Base-by-base conservation (phyloP, 164 flowering plant genomes). In the Kalanchoe fedtschenkoi region DNA sequence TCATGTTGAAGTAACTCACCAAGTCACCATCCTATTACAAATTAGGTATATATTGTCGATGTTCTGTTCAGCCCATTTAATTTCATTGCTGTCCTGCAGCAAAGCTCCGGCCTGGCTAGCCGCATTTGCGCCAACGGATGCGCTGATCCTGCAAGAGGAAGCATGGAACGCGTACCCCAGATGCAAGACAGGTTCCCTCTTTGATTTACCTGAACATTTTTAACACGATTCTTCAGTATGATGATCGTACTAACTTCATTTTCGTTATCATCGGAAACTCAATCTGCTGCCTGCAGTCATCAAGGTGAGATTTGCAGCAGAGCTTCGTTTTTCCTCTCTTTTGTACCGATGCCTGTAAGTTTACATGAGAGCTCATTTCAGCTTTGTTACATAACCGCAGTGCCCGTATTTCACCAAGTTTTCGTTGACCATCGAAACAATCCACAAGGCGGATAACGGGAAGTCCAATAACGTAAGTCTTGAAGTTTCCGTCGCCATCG, bases 161-260 rank as follows among this genome's bases (percentile, higher is more conserved):
- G 85, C 91, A 37, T 86, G 91, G 91, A 83, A 83, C 70, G 86
- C 88, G 57, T 86, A 76, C 64, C 91, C 88, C 15, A 80, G 68
- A 76, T 86, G 91, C 74, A 83, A 83, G 76, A 75, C 91, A 81
- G 88, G 91, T 85, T 33, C 15, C 34, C 39, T 14, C 57, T 67
- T 42, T 42, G 1, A 5, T 42, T 15, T 42, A 1, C n/a, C 5
- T 5, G 14, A 5, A 42, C 43, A 39, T 39, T 5, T 42, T 42
- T 5, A n/a, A n/a, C n/a, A n/a, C n/a, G n/a, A n/a, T n/a, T n/a
- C n/a, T n/a, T n/a, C n/a, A n/a, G n/a, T n/a, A n/a, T n/a, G n/a
- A 10, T 10, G 26, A 47, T 1, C 55, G 7, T 47, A 16, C 55
- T 47, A 47, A 47, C 55, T 22, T 47, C 9, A 24, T 29, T 47